phyloP scores from a whole-genome alignment of 2,329 filamentous ascomycete genomes.

The Ceratocystis lukuohia region DNA sequence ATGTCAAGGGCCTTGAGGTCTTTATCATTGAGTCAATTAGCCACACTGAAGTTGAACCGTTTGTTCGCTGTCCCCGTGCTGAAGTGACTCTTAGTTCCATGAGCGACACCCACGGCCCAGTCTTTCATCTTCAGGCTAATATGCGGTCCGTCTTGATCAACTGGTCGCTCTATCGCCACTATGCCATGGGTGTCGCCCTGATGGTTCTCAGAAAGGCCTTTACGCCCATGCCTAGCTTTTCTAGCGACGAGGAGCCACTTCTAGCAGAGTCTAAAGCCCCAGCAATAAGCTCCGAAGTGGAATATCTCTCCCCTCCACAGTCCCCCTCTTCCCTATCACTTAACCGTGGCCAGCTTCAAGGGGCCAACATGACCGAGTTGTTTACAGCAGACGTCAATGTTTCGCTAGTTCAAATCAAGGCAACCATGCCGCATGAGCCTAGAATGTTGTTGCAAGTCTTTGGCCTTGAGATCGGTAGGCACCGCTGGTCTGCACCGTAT shows the following conservation, averaged over 20 bases:
- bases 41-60: constrained; percentile 71
- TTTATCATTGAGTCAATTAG: constrained; percentile 83
- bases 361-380: constrained; percentile 41
- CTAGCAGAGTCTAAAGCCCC: constrained; percentile 21
- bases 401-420: constrained; percentile 74
- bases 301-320: constrained; percentile 30
- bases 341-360: constrained; percentile 11
- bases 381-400: constrained; percentile 72
- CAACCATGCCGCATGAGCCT: constrained; percentile 78
- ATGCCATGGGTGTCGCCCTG: constrained; percentile 69
- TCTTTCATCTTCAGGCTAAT: constrained; percentile 75
- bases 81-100: constrained; percentile 75
- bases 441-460: constrained; percentile 82
- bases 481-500: constrained; percentile 79
- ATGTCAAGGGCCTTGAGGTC: constrained; percentile 72
- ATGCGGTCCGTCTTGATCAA: constrained; percentile 67
- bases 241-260: constrained; percentile 1
- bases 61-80: constrained; percentile 71
- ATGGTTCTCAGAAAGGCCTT: constrained; percentile 46
- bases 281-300: constrained; percentile 15
- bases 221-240: constrained; percentile 19
- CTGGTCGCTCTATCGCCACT: constrained; percentile 90
- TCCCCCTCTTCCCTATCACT: constrained; percentile 17
- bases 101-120: constrained; percentile 73
- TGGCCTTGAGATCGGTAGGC: constrained; percentile 65